phyloP scores from a whole-genome alignment of 2,329 filamentous ascomycete genomes.

The Rhinocladiella mackenziei region DNA sequence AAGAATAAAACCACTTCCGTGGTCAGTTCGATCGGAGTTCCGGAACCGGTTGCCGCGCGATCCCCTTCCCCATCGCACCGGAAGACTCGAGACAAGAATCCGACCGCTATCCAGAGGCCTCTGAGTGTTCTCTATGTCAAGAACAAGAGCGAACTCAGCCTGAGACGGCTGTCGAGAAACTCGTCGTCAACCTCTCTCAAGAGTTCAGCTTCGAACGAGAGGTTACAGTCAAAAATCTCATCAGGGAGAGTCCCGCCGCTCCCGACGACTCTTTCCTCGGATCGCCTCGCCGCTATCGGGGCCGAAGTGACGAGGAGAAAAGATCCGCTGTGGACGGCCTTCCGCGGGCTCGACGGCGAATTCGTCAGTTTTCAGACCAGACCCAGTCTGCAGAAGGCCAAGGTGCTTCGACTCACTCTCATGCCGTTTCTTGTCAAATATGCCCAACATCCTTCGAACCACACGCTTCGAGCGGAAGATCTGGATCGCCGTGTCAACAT shows the following conservation, averaged over 20 bases:
- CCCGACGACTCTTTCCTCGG: constrained; percentile 39
- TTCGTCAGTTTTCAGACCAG: constrained; percentile 63
- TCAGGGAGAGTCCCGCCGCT: constrained; percentile 48
- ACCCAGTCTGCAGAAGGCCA: constrained; percentile 68
- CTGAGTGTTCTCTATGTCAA: constrained; percentile 40
- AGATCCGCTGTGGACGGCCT: constrained; percentile 66
- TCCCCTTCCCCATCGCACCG: constrained; percentile 12
- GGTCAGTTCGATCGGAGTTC: constrained; percentile 14
- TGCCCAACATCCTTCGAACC: constrained; percentile 63
- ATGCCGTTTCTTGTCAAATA: constrained; percentile 74
- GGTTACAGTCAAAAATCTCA: constrained; percentile 41
- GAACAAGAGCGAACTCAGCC: constrained; percentile 34
- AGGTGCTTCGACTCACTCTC: constrained; percentile 66
- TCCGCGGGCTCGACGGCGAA: constrained; percentile 64
- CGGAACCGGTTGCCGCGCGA: constrained; percentile 12
- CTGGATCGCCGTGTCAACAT: constrained; percentile 74
- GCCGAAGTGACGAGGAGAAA: constrained; percentile 52
- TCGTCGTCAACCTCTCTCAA: constrained; percentile 41
- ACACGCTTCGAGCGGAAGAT: constrained; percentile 68
- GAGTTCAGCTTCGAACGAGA: constrained; percentile 45
- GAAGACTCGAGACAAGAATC: constrained; percentile 1
- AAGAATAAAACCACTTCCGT: constrained; percentile 14
- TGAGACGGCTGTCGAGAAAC: constrained; percentile 35
- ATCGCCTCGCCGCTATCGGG: constrained; percentile 32
- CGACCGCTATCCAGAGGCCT: constrained; percentile 33